Percentiles rank a stretch among this genome's conserved stretches.
Evolutionary conservation across 2,329 filamentous ascomycete species (phyloP).

Genomic region (Byssothecium circinans): DNA sequence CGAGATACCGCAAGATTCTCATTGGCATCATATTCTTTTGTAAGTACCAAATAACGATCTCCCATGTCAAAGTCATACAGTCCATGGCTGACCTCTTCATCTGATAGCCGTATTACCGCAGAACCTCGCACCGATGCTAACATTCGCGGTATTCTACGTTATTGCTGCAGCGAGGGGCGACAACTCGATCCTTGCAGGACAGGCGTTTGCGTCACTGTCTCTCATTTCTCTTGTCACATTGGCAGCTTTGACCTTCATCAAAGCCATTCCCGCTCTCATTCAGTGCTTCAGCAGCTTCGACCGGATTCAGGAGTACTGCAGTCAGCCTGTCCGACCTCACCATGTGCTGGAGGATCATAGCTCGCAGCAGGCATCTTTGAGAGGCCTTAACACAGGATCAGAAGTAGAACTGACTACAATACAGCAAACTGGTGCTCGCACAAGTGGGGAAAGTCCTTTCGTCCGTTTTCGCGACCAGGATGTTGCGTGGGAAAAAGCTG

Average conservation of each 20-base stretch:
- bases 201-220: constrained; percentile 11
- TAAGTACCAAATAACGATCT: background rate
- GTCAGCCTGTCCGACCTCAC: constrained; percentile 9
- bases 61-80: background rate
- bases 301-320: constrained; percentile 14
- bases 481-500: constrained; percentile 6
- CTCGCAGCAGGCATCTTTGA: constrained; percentile 1
- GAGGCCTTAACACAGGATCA: constrained; percentile 1
- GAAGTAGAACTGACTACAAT: constrained; percentile 5
- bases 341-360: constrained; percentile 8
- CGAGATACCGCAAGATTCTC: constrained; percentile 11
- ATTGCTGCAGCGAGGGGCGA: constrained; percentile 4
- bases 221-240: constrained; percentile 12
- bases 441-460: constrained; percentile 1
- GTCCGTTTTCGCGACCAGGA: constrained; percentile 5
- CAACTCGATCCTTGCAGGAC: constrained; percentile 10
- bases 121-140: constrained; percentile 11
- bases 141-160: constrained; percentile 9
- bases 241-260: constrained; percentile 6
- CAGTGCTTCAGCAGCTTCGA: constrained; percentile 11
- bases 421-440: constrained; percentile 2
- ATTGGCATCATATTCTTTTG: constrained; percentile 10
- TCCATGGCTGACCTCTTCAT: background rate
- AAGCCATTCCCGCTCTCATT: constrained; percentile 7
- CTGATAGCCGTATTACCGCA: constrained; percentile 4